Percentiles rank a stretch among this genome's conserved stretches.
These are phyloP conservation scores for Alternaria sp. DNA, from an alignment of 2,329 filamentous ascomycete species.

Conservation along the genomic window DNA sequence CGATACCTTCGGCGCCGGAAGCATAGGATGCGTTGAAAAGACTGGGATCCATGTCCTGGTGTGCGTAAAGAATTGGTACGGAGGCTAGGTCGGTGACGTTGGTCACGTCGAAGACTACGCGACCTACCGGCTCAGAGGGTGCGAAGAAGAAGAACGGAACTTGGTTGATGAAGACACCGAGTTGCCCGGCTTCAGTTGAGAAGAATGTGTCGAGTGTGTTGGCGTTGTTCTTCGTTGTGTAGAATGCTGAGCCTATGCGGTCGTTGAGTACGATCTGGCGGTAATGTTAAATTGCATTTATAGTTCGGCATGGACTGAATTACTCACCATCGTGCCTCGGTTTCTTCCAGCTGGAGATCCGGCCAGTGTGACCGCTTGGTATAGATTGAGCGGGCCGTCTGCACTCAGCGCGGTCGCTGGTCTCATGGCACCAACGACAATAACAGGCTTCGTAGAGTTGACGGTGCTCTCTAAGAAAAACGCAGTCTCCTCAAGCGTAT, in stretches of 20 bases:
- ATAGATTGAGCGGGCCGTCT: slow-evolving; percentile 68
- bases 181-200: slow-evolving; percentile 59
- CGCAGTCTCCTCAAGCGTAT: slow-evolving; percentile 68
- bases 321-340: slow-evolving; percentile 59
- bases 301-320: rapidly evolving
- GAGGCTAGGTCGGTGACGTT: slow-evolving; percentile 58
- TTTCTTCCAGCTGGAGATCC: slow-evolving; percentile 52
- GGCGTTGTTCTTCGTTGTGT: slow-evolving; percentile 66
- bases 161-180: slow-evolving; percentile 65
- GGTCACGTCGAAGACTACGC: slow-evolving; percentile 50
- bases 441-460: slow-evolving; percentile 64
- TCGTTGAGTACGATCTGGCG: slow-evolving; percentile 63
- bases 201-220: slow-evolving; percentile 69
- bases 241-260: slow-evolving; percentile 64
- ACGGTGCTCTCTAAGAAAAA: slow-evolving; percentile 68
- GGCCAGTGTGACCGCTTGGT: slow-evolving; percentile 65
- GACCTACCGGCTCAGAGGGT: slow-evolving; percentile 53
- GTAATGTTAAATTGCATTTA: background rate
- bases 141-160: slow-evolving; percentile 67
- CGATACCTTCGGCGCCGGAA: slow-evolving; percentile 60
- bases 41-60: slow-evolving; percentile 59
- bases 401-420: slow-evolving; percentile 67
- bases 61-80: slow-evolving; percentile 63
- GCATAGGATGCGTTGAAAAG: slow-evolving; percentile 58
- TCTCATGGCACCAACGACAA: slow-evolving; percentile 68